phyloP scores from a whole-genome alignment of 306 rosid species.

The Ammopiptanthus mongolicus region DNA sequence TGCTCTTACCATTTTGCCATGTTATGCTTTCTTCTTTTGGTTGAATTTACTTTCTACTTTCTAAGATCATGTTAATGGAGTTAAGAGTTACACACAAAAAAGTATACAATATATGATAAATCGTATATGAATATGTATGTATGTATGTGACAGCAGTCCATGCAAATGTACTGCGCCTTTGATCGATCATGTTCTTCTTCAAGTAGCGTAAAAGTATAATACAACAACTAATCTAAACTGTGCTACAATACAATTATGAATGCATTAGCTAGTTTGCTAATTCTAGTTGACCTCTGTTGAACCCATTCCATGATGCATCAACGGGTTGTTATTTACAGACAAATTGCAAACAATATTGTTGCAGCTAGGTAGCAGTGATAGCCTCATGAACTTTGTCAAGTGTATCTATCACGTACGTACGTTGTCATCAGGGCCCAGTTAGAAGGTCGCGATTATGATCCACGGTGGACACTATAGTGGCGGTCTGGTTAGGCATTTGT shows the following conservation, averaged over 20 bases:
- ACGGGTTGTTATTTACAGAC: background rate
- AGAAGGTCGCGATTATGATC: constrained; percentile 35
- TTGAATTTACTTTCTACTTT: background rate
- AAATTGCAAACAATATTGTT: background rate
- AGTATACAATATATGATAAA: background rate
- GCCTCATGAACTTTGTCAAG: background rate
- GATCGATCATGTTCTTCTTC: background rate
- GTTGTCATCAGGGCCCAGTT: constrained; percentile 21
- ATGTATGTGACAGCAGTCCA: background rate
- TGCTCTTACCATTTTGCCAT: background rate
- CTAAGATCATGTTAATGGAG: background rate
- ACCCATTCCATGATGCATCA: background rate
- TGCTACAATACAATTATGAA: background rate
- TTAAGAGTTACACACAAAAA: background rate
- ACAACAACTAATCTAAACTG: background rate
- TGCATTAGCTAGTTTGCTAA: constrained; percentile 14
- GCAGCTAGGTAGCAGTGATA: background rate
- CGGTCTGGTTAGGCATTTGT: background rate
- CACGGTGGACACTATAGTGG: constrained; percentile 19
- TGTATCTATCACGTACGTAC: background rate
- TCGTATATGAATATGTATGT: background rate
- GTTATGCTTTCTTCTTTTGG: background rate
- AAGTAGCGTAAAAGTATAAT: background rate
- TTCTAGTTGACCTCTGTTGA: constrained; percentile 3
- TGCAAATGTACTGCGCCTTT: background rate